These are phyloP conservation scores for Orbilia oligospora DNA, from an alignment of 2,329 filamentous ascomycete species.

Conservation along the genomic window DNA sequence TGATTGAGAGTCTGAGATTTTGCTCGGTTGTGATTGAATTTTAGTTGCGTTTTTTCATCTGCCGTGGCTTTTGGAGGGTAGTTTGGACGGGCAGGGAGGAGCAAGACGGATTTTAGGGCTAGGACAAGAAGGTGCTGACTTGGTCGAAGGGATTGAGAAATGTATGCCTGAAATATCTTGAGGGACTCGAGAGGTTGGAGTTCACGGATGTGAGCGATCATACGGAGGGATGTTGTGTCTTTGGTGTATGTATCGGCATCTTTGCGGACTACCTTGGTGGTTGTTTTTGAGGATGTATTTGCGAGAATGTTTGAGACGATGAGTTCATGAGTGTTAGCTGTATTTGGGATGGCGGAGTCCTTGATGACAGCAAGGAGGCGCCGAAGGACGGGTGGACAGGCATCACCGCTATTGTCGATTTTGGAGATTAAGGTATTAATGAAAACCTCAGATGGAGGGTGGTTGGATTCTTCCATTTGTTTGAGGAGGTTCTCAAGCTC, in stretches of 20 bases:
- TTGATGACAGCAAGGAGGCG: constrained; percentile 56
- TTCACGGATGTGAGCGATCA: constrained; percentile 54
- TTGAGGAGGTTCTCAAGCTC: constrained; percentile 56
- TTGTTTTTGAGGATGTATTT: constrained; percentile 36
- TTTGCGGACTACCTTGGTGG: constrained; percentile 38
- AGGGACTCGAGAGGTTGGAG: constrained; percentile 47
- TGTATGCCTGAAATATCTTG: constrained; percentile 33
- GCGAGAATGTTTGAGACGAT: constrained; percentile 55
- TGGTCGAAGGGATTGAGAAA: constrained; percentile 48
- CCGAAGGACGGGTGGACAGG: constrained; percentile 47
- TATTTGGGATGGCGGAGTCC: constrained; percentile 41
- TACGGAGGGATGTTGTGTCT: constrained; percentile 33
- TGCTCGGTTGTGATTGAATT: constrained; percentile 31
- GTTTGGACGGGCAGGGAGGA: constrained; percentile 25
- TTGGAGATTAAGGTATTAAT: constrained; percentile 62
- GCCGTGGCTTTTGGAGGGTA: background rate
- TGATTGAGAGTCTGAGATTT: constrained; percentile 40
- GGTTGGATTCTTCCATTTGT: constrained; percentile 59
- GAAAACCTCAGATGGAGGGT: constrained; percentile 60
- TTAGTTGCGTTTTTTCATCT: constrained; percentile 2
- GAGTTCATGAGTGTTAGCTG: constrained; percentile 57
- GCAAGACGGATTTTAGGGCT: constrained; percentile 44
- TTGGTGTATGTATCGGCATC: constrained; percentile 30
- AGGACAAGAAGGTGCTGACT: constrained; percentile 44
- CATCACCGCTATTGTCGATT: constrained; percentile 55